Conservation (phyloP, 345 rosid species). For the Pistacia vera region DNA sequence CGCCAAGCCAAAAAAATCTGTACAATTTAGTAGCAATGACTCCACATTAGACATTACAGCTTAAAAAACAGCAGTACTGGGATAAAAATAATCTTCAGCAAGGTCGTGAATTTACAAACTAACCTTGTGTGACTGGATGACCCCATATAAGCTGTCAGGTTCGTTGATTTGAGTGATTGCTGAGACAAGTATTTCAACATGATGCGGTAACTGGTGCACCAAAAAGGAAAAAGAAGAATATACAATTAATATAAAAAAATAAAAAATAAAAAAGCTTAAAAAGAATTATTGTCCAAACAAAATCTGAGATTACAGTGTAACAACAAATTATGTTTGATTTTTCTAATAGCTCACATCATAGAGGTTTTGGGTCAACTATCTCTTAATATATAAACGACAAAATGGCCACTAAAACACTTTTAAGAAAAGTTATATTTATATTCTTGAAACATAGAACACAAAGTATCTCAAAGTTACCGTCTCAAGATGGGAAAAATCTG, state of each 20-base stretch:
- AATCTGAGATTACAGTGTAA: neutral
- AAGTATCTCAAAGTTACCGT: conserved; percentile 51
- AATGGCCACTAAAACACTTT: neutral
- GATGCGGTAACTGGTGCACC: conserved; percentile 65
- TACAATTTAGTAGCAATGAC: neutral
- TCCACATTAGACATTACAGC: neutral
- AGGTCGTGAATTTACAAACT: conserved; percentile 21
- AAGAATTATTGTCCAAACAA: conserved; percentile 4
- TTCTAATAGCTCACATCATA: neutral
- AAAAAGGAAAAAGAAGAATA: conserved; percentile 12
- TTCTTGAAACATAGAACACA: neutral
- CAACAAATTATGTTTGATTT: conserved; percentile 2
- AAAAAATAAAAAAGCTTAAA: conserved; percentile 1
- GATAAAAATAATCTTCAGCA: conserved; percentile 9
- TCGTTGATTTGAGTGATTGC: conserved; percentile 91
- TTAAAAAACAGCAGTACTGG: neutral
- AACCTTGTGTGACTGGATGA: conserved; percentile 88
- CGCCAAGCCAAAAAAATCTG: neutral
- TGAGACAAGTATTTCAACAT: conserved; percentile 79
- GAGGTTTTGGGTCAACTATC: neutral
- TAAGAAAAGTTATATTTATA: neutral
- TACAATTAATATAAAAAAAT: neutral
- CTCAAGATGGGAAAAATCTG: conserved; percentile 87
- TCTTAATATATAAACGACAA: neutral
- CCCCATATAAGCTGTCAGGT: conserved; percentile 97